These are phyloP conservation scores for Styphnolobium japonicum DNA, from an alignment of 306 rosid species.

Conservation along the genomic window DNA sequence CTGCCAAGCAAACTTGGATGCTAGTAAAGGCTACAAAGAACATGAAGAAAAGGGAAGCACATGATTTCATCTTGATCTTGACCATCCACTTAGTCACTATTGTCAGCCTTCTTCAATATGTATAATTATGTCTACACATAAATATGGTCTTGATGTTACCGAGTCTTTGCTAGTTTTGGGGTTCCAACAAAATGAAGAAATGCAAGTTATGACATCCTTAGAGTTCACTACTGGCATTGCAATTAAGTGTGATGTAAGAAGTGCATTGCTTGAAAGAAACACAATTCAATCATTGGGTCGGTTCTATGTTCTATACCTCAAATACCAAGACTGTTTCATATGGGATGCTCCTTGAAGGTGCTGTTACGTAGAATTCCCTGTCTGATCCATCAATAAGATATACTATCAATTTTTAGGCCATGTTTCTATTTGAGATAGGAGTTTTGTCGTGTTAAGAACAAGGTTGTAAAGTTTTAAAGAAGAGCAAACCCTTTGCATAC, in stretches of 20 bases:
- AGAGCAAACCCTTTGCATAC: not conserved
- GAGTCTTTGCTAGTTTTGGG: conserved; percentile 15
- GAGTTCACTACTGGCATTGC: conserved; percentile 71
- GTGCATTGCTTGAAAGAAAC: conserved; percentile 65
- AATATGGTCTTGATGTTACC: not conserved
- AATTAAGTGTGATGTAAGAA: conserved; percentile 32
- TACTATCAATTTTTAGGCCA: conserved; percentile 26
- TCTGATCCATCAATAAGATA: not conserved
- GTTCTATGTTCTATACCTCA: not conserved
- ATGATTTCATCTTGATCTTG: conserved; percentile 36
- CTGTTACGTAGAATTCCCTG: not conserved
- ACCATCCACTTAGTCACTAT: not conserved
- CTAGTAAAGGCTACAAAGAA: conserved; percentile 16
- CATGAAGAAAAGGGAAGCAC: conserved; percentile 17
- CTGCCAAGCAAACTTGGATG: conserved; percentile 35
- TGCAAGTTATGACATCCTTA: conserved; percentile 51
- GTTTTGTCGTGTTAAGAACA: not conserved
- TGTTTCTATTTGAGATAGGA: not conserved
- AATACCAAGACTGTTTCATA: too few species aligned
- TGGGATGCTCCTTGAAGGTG: too few species aligned
- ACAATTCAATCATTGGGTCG: not conserved
- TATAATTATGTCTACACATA: not conserved
- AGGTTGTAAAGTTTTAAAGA: not conserved
- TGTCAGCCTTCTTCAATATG: not conserved
- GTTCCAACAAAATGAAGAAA: conserved; percentile 60